Evolutionary conservation across 2,329 filamentous ascomycete species (phyloP), one percentile per base, ranked within the genome.

Genomic region (Colletotrichum falcatum): DNA sequence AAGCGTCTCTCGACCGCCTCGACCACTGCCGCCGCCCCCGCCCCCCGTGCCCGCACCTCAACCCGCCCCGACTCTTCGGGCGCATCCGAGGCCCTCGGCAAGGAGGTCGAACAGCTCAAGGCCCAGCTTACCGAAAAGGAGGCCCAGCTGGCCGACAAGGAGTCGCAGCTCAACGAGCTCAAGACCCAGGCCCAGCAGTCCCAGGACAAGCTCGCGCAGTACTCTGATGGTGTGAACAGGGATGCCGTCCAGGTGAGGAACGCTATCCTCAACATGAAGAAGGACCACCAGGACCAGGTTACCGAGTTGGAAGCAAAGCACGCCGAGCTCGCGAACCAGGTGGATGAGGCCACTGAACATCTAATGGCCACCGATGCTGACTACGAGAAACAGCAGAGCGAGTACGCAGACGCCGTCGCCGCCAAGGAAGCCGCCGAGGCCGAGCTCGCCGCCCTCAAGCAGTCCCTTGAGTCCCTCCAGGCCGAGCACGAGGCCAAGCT

Each of bases 81-180:
- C 51, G 78, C 82, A 42, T 81, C 83, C 28, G 77, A 82, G 20
- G 82, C 84, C 14, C 74, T 80, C 9, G 77, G 84, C 26, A 90
- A 88, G 79, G 88, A 89, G 75, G 80, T 88, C 4, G 89, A 91
- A 60, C 85, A 88, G 55, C 82, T 91, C 53, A 91, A 89, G 81
- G 78, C 82, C 9, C 90, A 90, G 79, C 81, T 91, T 28, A 81
- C 83, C 6, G 84, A 87, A 49, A 89, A 87, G 72, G 88, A 91
- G 75, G 77, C 83, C 5, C 87, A 90, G 76, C 86, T 91, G 14
- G 82, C 83, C 5, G 84, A 87, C 39, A 89, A 87, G 72, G 88
- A 91, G 75, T 78, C 83, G 8, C 87, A 90, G 75, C 86, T 91
- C 12, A 83, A 86, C 64, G 79, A 85, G 16, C 83, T 91, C 37